Evolutionary conservation across 2,329 filamentous ascomycete genomes (phyloP).

Genomic region (Epichloe brachyelytri): DNA sequence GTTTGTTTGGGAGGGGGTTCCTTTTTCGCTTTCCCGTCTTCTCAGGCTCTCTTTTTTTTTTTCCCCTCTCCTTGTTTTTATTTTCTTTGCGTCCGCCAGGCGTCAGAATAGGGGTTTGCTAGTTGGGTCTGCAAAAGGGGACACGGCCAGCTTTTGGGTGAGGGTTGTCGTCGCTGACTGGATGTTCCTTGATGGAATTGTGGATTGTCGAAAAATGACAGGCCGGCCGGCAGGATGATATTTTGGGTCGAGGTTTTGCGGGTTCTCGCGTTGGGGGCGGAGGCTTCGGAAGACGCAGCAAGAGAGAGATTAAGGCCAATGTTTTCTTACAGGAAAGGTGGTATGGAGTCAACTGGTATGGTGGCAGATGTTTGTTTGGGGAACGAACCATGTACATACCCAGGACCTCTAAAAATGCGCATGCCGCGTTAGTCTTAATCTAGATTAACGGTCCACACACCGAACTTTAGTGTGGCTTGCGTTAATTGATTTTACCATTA

Average conservation of each 20-base stretch:
- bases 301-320: neutral
- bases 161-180: constrained; percentile 1
- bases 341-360: neutral
- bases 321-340: neutral
- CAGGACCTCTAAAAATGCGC: no score
- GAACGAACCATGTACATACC: neutral
- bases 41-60: neutral
- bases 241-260: neutral
- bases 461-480: no score
- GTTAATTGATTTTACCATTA: no score
- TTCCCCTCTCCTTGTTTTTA: neutral
- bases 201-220: neutral
- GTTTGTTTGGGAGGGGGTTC: neutral
- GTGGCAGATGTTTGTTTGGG: neutral
- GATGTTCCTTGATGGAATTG: neutral
- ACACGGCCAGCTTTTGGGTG: neutral
- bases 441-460: no score
- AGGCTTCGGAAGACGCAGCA: neutral
- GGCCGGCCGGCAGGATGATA: neutral
- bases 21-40: neutral
- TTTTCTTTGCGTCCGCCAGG: neutral
- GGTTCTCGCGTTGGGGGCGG: neutral
- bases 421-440: no score
- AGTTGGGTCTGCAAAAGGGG: neutral
- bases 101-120: neutral